phyloP scores from a whole-genome alignment of 2,329 filamentous ascomycete species.

The Magnaporthales sp. region DNA sequence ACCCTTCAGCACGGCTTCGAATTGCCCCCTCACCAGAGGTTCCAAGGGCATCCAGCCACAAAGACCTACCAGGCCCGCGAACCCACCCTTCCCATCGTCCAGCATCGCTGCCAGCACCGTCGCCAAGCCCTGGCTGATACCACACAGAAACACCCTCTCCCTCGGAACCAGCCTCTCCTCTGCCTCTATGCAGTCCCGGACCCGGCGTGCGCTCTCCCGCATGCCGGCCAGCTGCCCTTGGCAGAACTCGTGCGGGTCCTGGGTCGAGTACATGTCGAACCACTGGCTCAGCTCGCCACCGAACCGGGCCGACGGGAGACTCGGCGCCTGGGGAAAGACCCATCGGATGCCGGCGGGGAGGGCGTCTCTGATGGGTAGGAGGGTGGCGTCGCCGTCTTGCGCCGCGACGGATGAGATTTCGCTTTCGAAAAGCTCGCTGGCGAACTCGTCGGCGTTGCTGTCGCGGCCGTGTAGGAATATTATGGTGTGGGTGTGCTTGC shows the following conservation, averaged over 20 bases:
- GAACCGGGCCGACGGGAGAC: slow-evolving; percentile 13
- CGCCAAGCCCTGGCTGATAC: slow-evolving; percentile 9
- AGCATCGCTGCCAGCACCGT: not conserved
- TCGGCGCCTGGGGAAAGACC: slow-evolving; percentile 19
- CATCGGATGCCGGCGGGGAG: slow-evolving; percentile 12
- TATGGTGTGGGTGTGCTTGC: slow-evolving; percentile 28
- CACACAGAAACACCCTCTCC: slow-evolving; percentile 5
- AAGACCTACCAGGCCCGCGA: not conserved
- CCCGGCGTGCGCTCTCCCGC: no score
- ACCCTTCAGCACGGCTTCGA: no score
- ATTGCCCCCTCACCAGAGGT: not conserved
- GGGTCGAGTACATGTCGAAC: slow-evolving; percentile 36
- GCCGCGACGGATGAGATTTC: not conserved
- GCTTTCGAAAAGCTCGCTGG: slow-evolving; percentile 16
- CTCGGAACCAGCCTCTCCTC: no score
- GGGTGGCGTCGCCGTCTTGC: not conserved
- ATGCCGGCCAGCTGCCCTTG: no score
- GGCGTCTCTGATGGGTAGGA: not conserved
- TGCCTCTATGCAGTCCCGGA: no score
- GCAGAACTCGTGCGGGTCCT: slow-evolving; percentile 30
- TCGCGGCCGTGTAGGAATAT: slow-evolving; percentile 36
- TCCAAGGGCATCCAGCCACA: not conserved
- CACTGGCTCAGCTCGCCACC: slow-evolving; percentile 11
- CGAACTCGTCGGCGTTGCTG: slow-evolving; percentile 24
- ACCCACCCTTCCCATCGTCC: not conserved